phyloP scores from a whole-genome alignment of 768 basidiomycete genomes.

The Kwoniella sp. region DNA sequence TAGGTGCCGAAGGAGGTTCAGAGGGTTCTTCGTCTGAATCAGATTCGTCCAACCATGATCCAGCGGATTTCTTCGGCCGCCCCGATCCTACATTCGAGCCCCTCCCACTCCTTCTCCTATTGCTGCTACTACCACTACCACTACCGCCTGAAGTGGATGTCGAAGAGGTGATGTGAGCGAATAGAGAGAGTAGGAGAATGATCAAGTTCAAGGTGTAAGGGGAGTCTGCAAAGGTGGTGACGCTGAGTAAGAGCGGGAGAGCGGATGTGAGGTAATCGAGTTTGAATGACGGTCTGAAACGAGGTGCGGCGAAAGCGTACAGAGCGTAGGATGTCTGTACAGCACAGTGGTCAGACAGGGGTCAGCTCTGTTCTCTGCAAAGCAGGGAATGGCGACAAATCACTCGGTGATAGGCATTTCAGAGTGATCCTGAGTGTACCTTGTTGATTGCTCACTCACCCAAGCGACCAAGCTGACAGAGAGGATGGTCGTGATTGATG shows the following conservation, averaged over 20 bases:
- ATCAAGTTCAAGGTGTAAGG: constrained; percentile 62
- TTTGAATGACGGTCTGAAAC: constrained; percentile 22
- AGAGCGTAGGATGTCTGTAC: constrained; percentile 67
- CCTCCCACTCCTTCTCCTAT: background rate
- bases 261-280: constrained; percentile 69
- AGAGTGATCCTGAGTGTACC: constrained; percentile 1
- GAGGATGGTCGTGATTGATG: constrained; percentile 70
- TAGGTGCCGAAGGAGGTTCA: constrained; percentile 18
- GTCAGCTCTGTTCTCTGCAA: constrained; percentile 1
- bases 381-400: too few relatives aligned
- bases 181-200: constrained; percentile 24
- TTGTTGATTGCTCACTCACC: constrained; percentile 59
- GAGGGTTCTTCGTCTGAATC: constrained; percentile 51
- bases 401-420: too few relatives aligned
- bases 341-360: background rate
- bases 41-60: constrained; percentile 50
- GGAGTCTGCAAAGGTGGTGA: constrained; percentile 71
- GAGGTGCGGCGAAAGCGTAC: constrained; percentile 56
- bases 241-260: constrained; percentile 75
- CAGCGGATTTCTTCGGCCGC: constrained; percentile 23
- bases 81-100: background rate
- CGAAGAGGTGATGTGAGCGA: background rate
- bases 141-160: background rate
- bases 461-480: constrained; percentile 67
- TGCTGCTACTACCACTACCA: background rate